phyloP scores from a whole-genome alignment of 2,329 filamentous ascomycete genomes.

The Xylaria polymorpha region DNA sequence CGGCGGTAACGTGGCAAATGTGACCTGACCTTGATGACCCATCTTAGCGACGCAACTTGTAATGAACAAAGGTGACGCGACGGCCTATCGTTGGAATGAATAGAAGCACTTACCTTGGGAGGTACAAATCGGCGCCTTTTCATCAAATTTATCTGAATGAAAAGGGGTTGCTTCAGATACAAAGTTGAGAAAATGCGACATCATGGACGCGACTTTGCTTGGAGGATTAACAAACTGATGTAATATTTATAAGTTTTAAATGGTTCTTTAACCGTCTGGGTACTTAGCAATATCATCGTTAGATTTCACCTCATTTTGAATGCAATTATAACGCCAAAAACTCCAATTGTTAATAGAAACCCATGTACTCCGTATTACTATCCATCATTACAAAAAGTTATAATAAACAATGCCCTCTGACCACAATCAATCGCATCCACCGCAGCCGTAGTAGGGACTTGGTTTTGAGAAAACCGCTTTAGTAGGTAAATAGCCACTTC shows the following conservation, averaged over 20 bases:
- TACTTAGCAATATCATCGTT: neutral
- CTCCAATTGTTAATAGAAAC: neutral
- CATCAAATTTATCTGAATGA: neutral
- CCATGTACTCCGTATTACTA: neutral
- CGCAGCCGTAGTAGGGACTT: no score
- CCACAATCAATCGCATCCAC: neutral
- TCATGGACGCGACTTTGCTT: neutral
- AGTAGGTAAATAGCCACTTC: neutral
- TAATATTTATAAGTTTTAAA: neutral
- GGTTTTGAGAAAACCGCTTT: no score
- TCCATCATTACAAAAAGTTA: neutral
- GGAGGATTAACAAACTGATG: neutral
- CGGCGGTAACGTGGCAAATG: neutral
- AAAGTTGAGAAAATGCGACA: neutral
- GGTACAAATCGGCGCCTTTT: neutral
- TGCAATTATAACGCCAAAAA: neutral
- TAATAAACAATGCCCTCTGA: no score
- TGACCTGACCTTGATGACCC: neutral
- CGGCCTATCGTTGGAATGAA: neutral
- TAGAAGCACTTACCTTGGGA: neutral
- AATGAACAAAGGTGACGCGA: neutral
- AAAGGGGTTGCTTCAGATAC: no score
- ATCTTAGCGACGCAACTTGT: neutral
- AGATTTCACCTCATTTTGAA: neutral
- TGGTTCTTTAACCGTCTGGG: no score